Evolutionary conservation across 331 rosid species (phyloP), one percentile per base, ranked within the genome.

Genomic region (Spiraea crenata): DNA sequence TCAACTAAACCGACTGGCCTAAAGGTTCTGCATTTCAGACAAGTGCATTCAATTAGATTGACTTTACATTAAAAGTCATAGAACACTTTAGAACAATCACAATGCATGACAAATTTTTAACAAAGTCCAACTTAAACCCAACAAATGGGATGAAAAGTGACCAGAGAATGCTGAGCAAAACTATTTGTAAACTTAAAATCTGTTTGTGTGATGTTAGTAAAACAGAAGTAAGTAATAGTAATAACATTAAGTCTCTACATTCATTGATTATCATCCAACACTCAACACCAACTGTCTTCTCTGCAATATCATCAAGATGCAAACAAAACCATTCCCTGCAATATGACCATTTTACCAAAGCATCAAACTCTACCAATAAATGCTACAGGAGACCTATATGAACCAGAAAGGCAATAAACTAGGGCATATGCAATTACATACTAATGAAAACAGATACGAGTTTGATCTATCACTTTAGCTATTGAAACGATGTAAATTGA

Each of bases 401-500:
- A n/a, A n/a, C n/a, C n/a, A n/a, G n/a, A n/a, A n/a, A n/a, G n/a
- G n/a, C n/a, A n/a, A n/a, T n/a, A n/a, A n/a, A n/a, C n/a, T n/a
- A n/a, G n/a, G n/a, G n/a, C n/a, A n/a, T n/a, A n/a, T n/a, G n/a
- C n/a, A n/a, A n/a, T n/a, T n/a, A n/a, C n/a, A n/a, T 41, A 7
- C 3, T 54, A 41, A 25, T 69, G 56, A n/a, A n/a, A 39, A 17
- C 38, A 70, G 55, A 57, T 14, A 38, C 13, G 13, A 31, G n/a
- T 56, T 44, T 7, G 42, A 66, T 52, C 49, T n/a, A 60, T 64
- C 52, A 57, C 37, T 67, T 42, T 35, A 61, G 46, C 31, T 44
- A 19, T 20, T 49, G 14, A 35, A 5, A 8, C 16, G 57, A 74
- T 17, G 45, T 37, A 79, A 64, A 45, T 56, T 69, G 62, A 31